Percentiles rank a stretch among this genome's conserved stretches.
phyloP scores from a whole-genome alignment of 768 basidiomycete species.

The Phanerochaete carnosa region DNA sequence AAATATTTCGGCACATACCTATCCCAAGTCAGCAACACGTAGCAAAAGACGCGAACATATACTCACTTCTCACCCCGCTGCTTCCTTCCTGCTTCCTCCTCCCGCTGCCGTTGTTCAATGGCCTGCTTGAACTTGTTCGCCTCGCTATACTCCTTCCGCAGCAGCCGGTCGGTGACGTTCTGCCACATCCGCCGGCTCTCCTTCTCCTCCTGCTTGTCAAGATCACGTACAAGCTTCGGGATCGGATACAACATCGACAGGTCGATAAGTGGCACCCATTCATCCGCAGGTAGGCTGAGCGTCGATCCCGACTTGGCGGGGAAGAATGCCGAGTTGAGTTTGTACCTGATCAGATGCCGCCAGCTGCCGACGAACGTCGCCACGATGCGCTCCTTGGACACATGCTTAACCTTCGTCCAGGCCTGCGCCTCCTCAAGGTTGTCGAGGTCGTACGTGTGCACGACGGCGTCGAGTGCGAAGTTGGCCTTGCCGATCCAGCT shows the following conservation, averaged over 20 bases:
- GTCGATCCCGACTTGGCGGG: constrained; percentile 38
- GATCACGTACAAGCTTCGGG: constrained; percentile 82
- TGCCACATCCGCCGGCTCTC: constrained; percentile 93
- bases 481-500: constrained; percentile 90
- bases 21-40: background rate
- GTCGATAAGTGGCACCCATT: constrained; percentile 71
- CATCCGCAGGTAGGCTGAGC: background rate
- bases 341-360: constrained; percentile 81
- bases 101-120: constrained; percentile 93
- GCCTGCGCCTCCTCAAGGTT: constrained; percentile 53
- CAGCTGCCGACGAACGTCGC: constrained; percentile 88
- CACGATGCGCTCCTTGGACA: constrained; percentile 73
- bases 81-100: constrained; percentile 85
- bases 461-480: constrained; percentile 83
- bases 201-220: constrained; percentile 70
- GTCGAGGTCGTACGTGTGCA: constrained; percentile 75
- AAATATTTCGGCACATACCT: constrained; percentile 81
- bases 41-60: background rate
- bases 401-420: constrained; percentile 88
- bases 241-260: constrained; percentile 64
- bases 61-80: constrained; percentile 75
- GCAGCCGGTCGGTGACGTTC: constrained; percentile 66
- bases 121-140: constrained; percentile 88
- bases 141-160: constrained; percentile 84
- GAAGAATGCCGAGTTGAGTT: constrained; percentile 27